Evolutionary conservation across 2,329 filamentous ascomycete genomes (phyloP).

Genomic region (Alternaria sp.): DNA sequence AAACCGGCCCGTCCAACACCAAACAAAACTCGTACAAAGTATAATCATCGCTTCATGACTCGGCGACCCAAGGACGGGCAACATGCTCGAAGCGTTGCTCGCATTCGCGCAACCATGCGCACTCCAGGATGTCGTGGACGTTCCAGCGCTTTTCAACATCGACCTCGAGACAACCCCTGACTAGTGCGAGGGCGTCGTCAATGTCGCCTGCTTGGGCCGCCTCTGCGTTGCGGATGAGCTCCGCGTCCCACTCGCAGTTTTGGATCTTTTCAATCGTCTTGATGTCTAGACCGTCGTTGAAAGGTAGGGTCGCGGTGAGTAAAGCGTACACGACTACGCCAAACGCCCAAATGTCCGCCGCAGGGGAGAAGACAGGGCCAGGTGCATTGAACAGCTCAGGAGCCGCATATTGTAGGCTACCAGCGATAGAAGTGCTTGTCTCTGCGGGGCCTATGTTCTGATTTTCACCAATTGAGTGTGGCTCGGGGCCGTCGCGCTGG

Average conservation of each 20-base stretch:
- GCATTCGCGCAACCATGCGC: slow-evolving; percentile 61
- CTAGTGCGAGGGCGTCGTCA: slow-evolving; percentile 63
- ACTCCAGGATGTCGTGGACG: slow-evolving; percentile 64
- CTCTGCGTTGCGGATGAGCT: slow-evolving; percentile 58
- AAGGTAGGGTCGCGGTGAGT: slow-evolving; percentile 68
- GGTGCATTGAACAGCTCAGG: slow-evolving; percentile 58
- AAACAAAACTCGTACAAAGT: slow-evolving; percentile 16
- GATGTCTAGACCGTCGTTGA: slow-evolving; percentile 67
- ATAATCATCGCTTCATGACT: slow-evolving; percentile 24
- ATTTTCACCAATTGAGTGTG: slow-evolving; percentile 53
- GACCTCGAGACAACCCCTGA: slow-evolving; percentile 67
- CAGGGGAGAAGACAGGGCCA: slow-evolving; percentile 58
- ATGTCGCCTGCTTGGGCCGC: slow-evolving; percentile 48
- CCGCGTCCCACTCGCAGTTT: slow-evolving; percentile 65
- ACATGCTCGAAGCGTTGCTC: slow-evolving; percentile 41
- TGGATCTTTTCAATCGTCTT: slow-evolving; percentile 68
- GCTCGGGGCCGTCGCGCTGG: slow-evolving; percentile 60
- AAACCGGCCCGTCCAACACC: slow-evolving; percentile 15
- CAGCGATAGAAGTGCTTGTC: slow-evolving; percentile 66
- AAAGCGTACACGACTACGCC: slow-evolving; percentile 70
- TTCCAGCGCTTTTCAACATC: slow-evolving; percentile 65
- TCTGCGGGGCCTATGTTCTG: slow-evolving; percentile 63
- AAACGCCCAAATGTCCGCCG: slow-evolving; percentile 73
- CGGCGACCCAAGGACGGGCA: slow-evolving; percentile 40
- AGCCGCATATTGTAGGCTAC: slow-evolving; percentile 65